Evolutionary conservation across 257 asterid species (phyloP).

Genomic region (Solanum boliviense): DNA sequence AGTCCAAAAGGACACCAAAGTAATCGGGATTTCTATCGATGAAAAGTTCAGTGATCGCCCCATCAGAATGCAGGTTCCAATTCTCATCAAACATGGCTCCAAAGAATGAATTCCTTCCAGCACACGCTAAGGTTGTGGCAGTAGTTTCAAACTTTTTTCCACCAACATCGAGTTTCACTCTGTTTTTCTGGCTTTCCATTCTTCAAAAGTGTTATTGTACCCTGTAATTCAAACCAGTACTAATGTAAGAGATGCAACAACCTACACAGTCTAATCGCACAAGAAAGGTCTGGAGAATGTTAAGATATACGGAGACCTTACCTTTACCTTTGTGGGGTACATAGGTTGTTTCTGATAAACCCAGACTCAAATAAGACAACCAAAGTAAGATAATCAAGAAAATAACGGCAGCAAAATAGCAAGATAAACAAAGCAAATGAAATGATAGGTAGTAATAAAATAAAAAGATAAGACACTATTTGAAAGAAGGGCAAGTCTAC

Average conservation of each 20-base stretch:
- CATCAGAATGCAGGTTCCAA: constrained; percentile 47
- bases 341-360: too few relatives aligned
- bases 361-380: background rate
- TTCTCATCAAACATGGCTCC: constrained; percentile 74
- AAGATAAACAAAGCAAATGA: background rate
- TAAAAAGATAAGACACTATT: background rate
- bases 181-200: constrained; percentile 69
- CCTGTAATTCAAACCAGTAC: background rate
- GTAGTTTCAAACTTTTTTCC: constrained; percentile 61
- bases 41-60: background rate
- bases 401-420: background rate
- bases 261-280: background rate
- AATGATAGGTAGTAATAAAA: background rate
- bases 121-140: constrained; percentile 5
- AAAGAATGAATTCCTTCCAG: constrained; percentile 68
- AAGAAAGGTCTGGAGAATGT: too few relatives aligned
- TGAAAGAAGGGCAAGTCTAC: background rate
- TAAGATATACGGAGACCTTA: background rate
- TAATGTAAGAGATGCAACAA: background rate
- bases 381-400: constrained; percentile 34
- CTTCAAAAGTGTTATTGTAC: background rate
- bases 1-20: too few relatives aligned
- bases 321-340: background rate
- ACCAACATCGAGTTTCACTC: constrained; percentile 61
- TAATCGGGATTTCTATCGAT: too few relatives aligned